Percentiles rank a stretch among this genome's conserved stretches.
Conservation (phyloP, 2,329 filamentous ascomycete genomes). For the Sordariomycetes sp. region DNA sequence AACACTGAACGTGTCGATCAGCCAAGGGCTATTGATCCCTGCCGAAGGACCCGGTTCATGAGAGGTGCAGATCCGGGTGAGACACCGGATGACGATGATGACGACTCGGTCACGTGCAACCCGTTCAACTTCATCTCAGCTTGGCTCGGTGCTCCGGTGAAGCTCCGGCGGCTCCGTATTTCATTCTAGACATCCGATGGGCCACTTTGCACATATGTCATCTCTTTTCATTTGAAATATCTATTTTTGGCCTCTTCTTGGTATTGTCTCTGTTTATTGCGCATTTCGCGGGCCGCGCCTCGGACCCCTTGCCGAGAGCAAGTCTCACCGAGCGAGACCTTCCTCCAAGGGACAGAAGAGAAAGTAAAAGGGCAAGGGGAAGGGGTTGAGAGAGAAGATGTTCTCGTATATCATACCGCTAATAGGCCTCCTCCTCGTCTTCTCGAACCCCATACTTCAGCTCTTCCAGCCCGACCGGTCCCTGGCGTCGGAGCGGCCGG, state of each 20-base stretch:
- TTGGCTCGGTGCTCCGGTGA: background rate
- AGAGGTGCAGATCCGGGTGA: background rate
- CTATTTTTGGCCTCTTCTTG: background rate
- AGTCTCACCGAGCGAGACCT: background rate
- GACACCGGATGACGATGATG: background rate
- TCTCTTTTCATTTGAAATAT: background rate
- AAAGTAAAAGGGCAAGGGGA: background rate
- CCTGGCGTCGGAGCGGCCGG: slow-evolving; percentile 25
- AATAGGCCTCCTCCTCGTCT: slow-evolving; percentile 26
- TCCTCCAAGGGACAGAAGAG: background rate
- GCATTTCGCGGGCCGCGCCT: background rate
- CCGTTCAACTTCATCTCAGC: background rate
- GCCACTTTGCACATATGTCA: slow-evolving; percentile 10
- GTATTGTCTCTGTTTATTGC: background rate
- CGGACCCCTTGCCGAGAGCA: background rate
- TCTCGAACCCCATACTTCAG: slow-evolving; percentile 27
- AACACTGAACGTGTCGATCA: too few species aligned
- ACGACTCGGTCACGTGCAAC: background rate
- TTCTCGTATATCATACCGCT: slow-evolving; percentile 29
- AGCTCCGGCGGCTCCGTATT: background rate
- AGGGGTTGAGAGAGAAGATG: slow-evolving; percentile 21
- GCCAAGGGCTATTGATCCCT: too few species aligned
- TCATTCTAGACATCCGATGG: background rate
- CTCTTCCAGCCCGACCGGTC: slow-evolving; percentile 14
- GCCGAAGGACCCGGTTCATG: too few species aligned